Base-by-base conservation (phyloP, 805 yeast species). In the Starmerella tilneyi region DNA sequence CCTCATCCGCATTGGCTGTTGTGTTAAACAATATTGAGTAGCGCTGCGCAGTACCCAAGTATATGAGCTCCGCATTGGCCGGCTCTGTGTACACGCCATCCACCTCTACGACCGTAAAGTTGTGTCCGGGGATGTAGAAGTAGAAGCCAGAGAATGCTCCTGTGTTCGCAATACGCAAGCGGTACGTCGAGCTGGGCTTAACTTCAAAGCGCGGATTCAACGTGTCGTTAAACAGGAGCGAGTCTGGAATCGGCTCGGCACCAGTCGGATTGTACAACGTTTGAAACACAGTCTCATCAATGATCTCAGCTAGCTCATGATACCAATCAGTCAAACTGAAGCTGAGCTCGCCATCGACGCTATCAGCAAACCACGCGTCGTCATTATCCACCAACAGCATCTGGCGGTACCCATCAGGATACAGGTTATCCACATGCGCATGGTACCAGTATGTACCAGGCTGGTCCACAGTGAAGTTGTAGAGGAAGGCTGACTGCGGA, bases 371-470 rank as follows among this genome's bases (percentile, higher is more conserved):
- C 20, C 84, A 81, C 57, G 74, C 76, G 15, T 70, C 70, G 34
- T 73, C 76, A 54, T 79, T 83, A 56, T 81, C 79, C 56, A 92
- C 79, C 53, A 92, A 72, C 53, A 89, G 74, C 23, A 68, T 58
- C 40, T 64, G 70, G 26, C 72, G 63, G 45, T 68, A 60, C 61
- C 98, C 98, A 61, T 92, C 97, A 63, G 92, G 88, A 58, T 86
- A 86, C 65, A 88, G 94, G 56, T 88, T 89, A 19, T 72, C 65
- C 28, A 88, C 77, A 67, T 92, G 98, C 24, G 97, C 84, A 65
- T 92, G 98, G 71, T 89, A 92, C 98, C 98, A 92, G 72, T 71
- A 92, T 16, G 94, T 75, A 58, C 98, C 98, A 47, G 71, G 76
- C 66, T 92, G 96, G 41, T 74, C 75, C 49, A 86, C 84, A 22